These are phyloP conservation scores for Tetradesmus lagerheimii DNA, from an alignment of 139 green algal genomes.

Conservation along the genomic window DNA sequence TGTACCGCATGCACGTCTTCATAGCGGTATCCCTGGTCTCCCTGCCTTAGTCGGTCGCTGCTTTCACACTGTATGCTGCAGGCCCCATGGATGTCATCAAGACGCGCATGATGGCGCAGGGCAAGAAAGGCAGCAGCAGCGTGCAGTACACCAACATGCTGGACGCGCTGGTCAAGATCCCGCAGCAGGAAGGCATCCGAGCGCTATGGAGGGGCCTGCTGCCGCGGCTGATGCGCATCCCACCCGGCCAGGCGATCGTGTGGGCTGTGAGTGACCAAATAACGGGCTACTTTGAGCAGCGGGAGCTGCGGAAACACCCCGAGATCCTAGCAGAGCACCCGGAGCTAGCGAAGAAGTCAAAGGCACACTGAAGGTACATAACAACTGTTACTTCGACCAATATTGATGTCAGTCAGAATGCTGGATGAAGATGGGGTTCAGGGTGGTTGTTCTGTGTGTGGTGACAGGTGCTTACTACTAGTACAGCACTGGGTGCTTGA, in stretches of 20 bases:
- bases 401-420: too few species aligned
- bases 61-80: not conserved
- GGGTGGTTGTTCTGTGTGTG: not conserved
- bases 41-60: too few species aligned
- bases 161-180: slow-evolving; percentile 84
- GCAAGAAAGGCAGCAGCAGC: slow-evolving; percentile 59
- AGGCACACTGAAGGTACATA: not conserved
- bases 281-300: slow-evolving; percentile 44
- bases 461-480: too few species aligned
- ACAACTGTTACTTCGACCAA: not conserved
- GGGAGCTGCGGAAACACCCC: not conserved
- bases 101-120: slow-evolving; percentile 92
- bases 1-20: too few species aligned
- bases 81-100: slow-evolving; percentile 97
- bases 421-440: too few species aligned
- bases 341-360: not conserved
- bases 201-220: slow-evolving; percentile 89
- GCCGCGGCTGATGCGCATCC: slow-evolving; percentile 94
- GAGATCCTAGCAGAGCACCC: not conserved
- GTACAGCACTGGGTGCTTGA: too few species aligned
- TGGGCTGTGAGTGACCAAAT: slow-evolving; percentile 93
- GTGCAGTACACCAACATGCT: slow-evolving; percentile 88
- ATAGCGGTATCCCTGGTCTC: too few species aligned
- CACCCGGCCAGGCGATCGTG: slow-evolving; percentile 95
- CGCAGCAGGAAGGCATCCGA: slow-evolving; percentile 84